Conservation (phyloP, 2,329 filamentous ascomycete genomes). For the Neofusicoccum laricinum region DNA sequence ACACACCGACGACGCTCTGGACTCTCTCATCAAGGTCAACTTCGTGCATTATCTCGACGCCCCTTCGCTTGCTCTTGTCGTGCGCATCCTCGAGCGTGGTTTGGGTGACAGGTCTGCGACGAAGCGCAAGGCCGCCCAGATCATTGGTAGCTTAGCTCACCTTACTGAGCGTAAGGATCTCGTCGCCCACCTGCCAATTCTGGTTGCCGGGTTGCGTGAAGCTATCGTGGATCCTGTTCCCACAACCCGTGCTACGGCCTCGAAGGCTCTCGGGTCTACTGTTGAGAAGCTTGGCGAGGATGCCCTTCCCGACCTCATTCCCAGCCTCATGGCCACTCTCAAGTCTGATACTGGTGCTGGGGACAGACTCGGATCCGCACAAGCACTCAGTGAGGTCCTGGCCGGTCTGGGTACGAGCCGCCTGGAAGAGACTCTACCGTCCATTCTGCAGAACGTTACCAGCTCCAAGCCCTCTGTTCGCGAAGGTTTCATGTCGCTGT, state of each 20-base stretch:
- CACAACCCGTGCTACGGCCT: constrained; percentile 91
- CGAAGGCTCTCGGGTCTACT: constrained; percentile 91
- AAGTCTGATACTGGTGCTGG: constrained; percentile 96
- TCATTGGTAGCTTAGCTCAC: constrained; percentile 96
- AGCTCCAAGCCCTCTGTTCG: constrained; percentile 86
- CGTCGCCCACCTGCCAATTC: constrained; percentile 81
- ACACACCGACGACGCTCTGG: constrained; percentile 91
- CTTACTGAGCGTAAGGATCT: constrained; percentile 95
- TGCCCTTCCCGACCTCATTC: constrained; percentile 92
- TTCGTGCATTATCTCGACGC: constrained; percentile 99
- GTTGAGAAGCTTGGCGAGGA: constrained; percentile 98
- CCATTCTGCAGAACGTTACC: constrained; percentile 92
- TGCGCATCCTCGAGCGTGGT: constrained; percentile 91
- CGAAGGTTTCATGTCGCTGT: constrained; percentile 98
- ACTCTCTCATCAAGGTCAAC: constrained; percentile 94
- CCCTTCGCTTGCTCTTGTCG: constrained; percentile 89
- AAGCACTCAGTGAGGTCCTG: constrained; percentile 93
- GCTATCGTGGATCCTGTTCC: constrained; percentile 95
- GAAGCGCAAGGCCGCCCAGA: constrained; percentile 93
- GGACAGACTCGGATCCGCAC: constrained; percentile 91
- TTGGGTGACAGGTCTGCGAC: constrained; percentile 87
- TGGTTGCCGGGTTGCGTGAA: constrained; percentile 83
- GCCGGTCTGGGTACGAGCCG: constrained; percentile 89
- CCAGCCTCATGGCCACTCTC: constrained; percentile 94
- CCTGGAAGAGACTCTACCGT: constrained; percentile 92